Conservation (phyloP, 1,284 basidiomycete genomes). For the Uromyces viciae-fabae region DNA sequence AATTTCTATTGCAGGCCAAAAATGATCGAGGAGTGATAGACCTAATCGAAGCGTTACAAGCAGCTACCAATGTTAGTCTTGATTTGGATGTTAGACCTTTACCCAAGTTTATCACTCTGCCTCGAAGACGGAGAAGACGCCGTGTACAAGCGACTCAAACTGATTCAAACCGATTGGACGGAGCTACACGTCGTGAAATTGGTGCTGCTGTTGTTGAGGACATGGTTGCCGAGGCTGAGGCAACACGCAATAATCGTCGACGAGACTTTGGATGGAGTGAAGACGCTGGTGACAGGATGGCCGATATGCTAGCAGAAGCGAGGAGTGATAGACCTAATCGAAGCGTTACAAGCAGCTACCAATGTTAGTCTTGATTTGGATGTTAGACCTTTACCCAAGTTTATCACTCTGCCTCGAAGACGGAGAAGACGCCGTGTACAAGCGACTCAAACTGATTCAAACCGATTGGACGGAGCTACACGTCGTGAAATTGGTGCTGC, state of each 20-base stretch:
- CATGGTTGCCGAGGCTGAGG: slow-evolving; percentile 50
- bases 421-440: slow-evolving; percentile 56
- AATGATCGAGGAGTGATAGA: slow-evolving; percentile 81
- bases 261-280: slow-evolving; percentile 57
- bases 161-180: too few species aligned
- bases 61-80: slow-evolving; percentile 83
- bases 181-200: slow-evolving; percentile 1
- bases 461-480: slow-evolving; percentile 13
- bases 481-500: not conserved
- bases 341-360: slow-evolving; percentile 89
- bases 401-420: slow-evolving; percentile 59
- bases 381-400: slow-evolving; percentile 79
- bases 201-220: slow-evolving; percentile 26
- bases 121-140: slow-evolving; percentile 57
- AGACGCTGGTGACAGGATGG: slow-evolving; percentile 54
- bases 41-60: slow-evolving; percentile 96
- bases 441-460: too few species aligned
- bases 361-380: slow-evolving; percentile 90
- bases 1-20: slow-evolving; percentile 87
- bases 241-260: slow-evolving; percentile 50
- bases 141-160: too few species aligned
- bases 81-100: slow-evolving; percentile 86
- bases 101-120: slow-evolving; percentile 68
- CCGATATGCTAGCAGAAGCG: slow-evolving; percentile 63
- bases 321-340: slow-evolving; percentile 90